These are phyloP conservation scores for Candida glucosophila DNA, from an alignment of 1,139 yeast species.

Conservation along the genomic window DNA sequence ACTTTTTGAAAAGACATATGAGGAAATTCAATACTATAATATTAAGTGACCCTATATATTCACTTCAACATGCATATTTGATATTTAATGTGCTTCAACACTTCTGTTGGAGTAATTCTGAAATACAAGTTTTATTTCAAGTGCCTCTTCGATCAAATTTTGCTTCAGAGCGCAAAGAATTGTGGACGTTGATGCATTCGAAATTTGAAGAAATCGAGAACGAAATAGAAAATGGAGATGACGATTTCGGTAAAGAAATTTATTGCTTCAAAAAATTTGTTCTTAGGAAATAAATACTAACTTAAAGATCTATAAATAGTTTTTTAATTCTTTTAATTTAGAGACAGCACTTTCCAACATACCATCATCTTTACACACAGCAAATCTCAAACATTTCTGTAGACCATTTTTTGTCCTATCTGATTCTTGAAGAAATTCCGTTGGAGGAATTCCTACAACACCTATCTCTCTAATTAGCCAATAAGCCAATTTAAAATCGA, in stretches of 20 bases:
- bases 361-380: constrained; percentile 87
- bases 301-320: constrained; percentile 34
- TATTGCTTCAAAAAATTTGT: constrained; percentile 51
- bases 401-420: constrained; percentile 65
- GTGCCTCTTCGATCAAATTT: constrained; percentile 66
- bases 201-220: constrained; percentile 16
- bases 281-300: constrained; percentile 4
- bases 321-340: constrained; percentile 60
- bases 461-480: constrained; percentile 92
- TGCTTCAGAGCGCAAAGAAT: constrained; percentile 49
- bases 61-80: constrained; percentile 71
- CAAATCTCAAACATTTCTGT: constrained; percentile 83
- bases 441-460: constrained; percentile 93
- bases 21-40: constrained; percentile 48
- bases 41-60: constrained; percentile 83
- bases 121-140: constrained; percentile 53
- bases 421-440: constrained; percentile 65
- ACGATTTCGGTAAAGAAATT: constrained; percentile 74
- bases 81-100: constrained; percentile 48
- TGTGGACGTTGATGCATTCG: constrained; percentile 47
- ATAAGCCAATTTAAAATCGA: constrained; percentile 81
- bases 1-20: constrained; percentile 20
- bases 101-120: constrained; percentile 24
- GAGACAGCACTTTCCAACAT: constrained; percentile 74
- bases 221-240: constrained; percentile 53